These are phyloP conservation scores for Coriolopsis trogii DNA, from an alignment of 1,284 basidiomycete species.

Conservation along the genomic window DNA sequence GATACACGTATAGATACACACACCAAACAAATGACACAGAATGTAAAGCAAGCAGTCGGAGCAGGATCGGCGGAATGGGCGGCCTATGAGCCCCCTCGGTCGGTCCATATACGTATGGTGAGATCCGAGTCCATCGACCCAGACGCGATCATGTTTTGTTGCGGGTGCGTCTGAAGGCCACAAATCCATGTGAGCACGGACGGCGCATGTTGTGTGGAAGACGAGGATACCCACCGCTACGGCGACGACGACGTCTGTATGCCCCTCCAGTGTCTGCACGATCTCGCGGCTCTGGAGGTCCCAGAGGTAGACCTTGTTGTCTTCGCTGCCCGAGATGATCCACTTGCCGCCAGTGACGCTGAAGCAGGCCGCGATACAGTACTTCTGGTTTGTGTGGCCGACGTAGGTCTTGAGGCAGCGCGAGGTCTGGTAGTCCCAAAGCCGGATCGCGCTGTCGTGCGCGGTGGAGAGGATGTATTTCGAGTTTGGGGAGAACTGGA, in stretches of 20 bases:
- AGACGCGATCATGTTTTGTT: slow-evolving; percentile 82
- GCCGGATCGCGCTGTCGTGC: slow-evolving; percentile 86
- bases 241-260: slow-evolving; percentile 78
- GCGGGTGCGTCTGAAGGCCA: slow-evolving; percentile 69
- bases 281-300: slow-evolving; percentile 87
- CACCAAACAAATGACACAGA: slow-evolving; percentile 1
- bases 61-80: not conserved
- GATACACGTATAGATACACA: slow-evolving; percentile 11
- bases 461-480: slow-evolving; percentile 92
- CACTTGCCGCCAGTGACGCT: slow-evolving; percentile 84
- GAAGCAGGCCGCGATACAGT: slow-evolving; percentile 79
- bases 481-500: slow-evolving; percentile 93
- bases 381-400: slow-evolving; percentile 81
- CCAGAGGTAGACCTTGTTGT: slow-evolving; percentile 89
- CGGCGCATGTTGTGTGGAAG: not conserved
- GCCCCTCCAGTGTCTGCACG: slow-evolving; percentile 78
- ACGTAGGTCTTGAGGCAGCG: slow-evolving; percentile 91
- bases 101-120: slow-evolving; percentile 79
- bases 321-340: slow-evolving; percentile 92
- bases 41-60: not conserved
- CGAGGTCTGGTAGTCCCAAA: slow-evolving; percentile 95
- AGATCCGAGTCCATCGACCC: slow-evolving; percentile 83
- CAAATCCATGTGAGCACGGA: not conserved
- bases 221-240: slow-evolving; percentile 59
- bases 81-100: slow-evolving; percentile 41